These are phyloP conservation scores for Saturnispora bothae DNA, from an alignment of 805 yeast species.

Conservation along the genomic window DNA sequence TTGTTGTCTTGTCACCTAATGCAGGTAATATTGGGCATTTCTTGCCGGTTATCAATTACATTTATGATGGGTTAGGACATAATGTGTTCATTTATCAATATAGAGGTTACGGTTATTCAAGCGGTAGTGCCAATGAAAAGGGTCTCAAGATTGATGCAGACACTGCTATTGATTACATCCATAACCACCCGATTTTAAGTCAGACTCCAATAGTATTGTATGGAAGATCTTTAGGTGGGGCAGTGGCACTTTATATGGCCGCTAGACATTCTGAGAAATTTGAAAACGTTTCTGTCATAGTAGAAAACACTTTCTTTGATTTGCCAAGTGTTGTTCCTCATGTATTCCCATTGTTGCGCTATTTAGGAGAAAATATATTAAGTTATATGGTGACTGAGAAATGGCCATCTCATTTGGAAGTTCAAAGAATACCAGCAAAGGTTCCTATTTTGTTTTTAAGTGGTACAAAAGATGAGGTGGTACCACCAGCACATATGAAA, in stretches of 20 bases:
- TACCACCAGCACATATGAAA: constrained; percentile 79
- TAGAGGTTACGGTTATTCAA: constrained; percentile 80
- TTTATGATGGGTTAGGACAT: constrained; percentile 51
- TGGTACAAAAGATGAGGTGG: constrained; percentile 77
- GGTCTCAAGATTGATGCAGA: constrained; percentile 82
- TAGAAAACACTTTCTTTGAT: constrained; percentile 81
- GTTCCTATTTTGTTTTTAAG: constrained; percentile 64
- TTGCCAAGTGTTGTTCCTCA: constrained; percentile 64
- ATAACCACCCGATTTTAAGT: constrained; percentile 40
- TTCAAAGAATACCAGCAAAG: constrained; percentile 37
- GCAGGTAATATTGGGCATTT: constrained; percentile 95
- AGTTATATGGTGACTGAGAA: constrained; percentile 30
- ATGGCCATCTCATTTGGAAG: constrained; percentile 70
- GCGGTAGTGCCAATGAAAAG: constrained; percentile 63
- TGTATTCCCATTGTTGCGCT: constrained; percentile 56
- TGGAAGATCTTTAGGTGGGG: constrained; percentile 93
- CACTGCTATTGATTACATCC: constrained; percentile 51
- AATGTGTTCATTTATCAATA: constrained; percentile 82
- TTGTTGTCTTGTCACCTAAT: constrained; percentile 63
- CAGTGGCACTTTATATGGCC: constrained; percentile 79
- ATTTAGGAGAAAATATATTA: constrained; percentile 28
- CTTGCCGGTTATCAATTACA: constrained; percentile 65
- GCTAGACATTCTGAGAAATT: constrained; percentile 36
- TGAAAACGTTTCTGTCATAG: constrained; percentile 33
- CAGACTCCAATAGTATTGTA: constrained; percentile 53